Evolutionary conservation across 2,329 filamentous ascomycete species (phyloP), one percentile per base, ranked within the genome.

Genomic region (Furcasterigmium furcatum): DNA sequence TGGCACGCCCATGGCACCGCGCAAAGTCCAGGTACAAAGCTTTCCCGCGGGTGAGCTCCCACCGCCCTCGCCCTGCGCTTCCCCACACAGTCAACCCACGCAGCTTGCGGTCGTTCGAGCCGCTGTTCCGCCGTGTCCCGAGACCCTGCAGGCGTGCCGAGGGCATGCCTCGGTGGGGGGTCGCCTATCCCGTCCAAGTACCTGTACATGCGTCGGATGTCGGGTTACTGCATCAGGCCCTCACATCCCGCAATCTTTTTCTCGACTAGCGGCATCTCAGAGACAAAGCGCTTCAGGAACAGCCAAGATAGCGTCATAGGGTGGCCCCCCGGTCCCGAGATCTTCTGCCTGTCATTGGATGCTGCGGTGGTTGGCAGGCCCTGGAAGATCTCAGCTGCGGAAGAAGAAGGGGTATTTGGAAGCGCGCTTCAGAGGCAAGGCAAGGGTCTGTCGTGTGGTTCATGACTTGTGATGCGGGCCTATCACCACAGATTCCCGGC

Each of bases 21-120:
- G 21, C 16, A n/a, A 44, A 44, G 42, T 44, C 42, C 24, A 30
- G 22, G 34, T 44, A 44, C 42, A 27, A 36, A 14, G n/a, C 7
- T 9, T 38, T 5, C 19, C 20, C 20, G 20, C 40, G 40, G 40
- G 30, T 14, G 20, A 13, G 5, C 40, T 42, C 22, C 42, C 42
- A 44, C 42, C 42, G 42, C 25, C 32, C 35, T 30, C 20, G 4
- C n/a, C 10, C 18, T 27, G 16, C 40, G n/a, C 40, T 22, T 20
- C 20, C 24, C 16, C 24, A 19, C 19, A 27, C 32, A 13, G 21
- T 8, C 14, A 14, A 13, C 12, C 16, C 32, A 22, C n/a, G 35
- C 42, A 21, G 24, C 16, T 29, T 40, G 40, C 50, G 50, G 43
- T 50, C 50, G 44, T 44, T 46, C 50, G 48, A 52, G 50, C 48